Conservation (phyloP, 495 filamentous ascomycete genomes). For the Chaetomium tenue region DNA sequence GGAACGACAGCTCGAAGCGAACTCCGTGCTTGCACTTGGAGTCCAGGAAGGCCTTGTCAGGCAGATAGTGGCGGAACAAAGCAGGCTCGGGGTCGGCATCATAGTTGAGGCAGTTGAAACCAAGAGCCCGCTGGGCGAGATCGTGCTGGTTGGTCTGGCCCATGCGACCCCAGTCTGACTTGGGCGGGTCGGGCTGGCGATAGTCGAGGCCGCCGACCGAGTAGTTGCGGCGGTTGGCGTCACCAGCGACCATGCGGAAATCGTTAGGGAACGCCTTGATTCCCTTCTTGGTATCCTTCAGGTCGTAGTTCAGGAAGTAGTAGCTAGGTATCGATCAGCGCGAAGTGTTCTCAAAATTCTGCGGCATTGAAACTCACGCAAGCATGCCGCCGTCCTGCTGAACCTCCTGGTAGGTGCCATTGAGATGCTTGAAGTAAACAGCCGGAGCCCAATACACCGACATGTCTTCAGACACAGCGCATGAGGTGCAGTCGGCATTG, state of each 20-base stretch:
- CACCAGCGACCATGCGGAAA: slow-evolving; percentile 87
- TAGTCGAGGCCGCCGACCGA: slow-evolving; percentile 50
- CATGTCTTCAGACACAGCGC: slow-evolving; percentile 60
- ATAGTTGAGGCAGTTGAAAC: slow-evolving; percentile 93
- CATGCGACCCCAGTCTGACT: slow-evolving; percentile 62
- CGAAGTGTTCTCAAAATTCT: not conserved
- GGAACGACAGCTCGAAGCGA: slow-evolving; percentile 83
- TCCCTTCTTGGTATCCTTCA: slow-evolving; percentile 43
- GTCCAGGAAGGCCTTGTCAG: slow-evolving; percentile 75
- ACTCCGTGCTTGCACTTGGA: slow-evolving; percentile 72
- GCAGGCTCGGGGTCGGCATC: slow-evolving; percentile 58
- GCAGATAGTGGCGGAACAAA: slow-evolving; percentile 76
- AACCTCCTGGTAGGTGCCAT: slow-evolving; percentile 45
- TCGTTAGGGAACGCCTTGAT: slow-evolving; percentile 72
- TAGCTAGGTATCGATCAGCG: slow-evolving; percentile 48
- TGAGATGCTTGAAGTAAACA: slow-evolving; percentile 60
- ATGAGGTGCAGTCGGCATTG: slow-evolving; percentile 60
- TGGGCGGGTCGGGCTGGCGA: slow-evolving; percentile 63
- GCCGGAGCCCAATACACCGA: slow-evolving; percentile 69
- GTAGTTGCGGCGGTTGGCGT: slow-evolving; percentile 66
- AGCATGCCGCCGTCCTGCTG: slow-evolving; percentile 61
- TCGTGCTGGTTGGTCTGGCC: slow-evolving; percentile 61
- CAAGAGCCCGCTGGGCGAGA: slow-evolving; percentile 75
- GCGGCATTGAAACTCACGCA: slow-evolving; percentile 44
- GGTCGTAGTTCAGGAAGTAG: slow-evolving; percentile 63